Base-by-base conservation (phyloP, 345 rosid species). In the Combretum micranthum region DNA sequence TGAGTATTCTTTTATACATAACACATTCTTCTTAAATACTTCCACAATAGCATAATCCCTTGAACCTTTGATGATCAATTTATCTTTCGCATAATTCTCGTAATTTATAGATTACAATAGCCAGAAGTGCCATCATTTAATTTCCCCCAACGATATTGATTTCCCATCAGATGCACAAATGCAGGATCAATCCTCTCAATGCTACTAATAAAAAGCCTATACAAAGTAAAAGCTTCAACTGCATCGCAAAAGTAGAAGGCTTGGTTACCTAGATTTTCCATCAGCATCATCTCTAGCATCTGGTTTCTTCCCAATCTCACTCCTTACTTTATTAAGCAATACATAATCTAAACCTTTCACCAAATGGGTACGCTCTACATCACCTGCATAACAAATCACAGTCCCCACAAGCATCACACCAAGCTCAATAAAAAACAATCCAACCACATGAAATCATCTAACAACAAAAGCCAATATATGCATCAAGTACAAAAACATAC, bases 291-390 rank as follows among this genome's bases (percentile, higher is more conserved):
- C 96, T 43, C 57, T 86, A 60, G 76, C 76, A 53, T 85, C 98
- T 7, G 93, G 87, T 60, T 88, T 92, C 86, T 81, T 88, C 44
- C 62, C 96, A 63, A 92, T 92, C 80, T 92, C 98, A 66, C 97
- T 92, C 62, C 97, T 75, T 19, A 92, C 87, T 71, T 92, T 92
- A 62, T 86, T 84, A 55, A 92, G 81, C 61, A 92, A 69, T 16
- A 96, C 98, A 77, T 81, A 88, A 79, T 92, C 98, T 75, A 92
- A 75, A 20, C 97, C 97, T 73, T 92, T 92, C 69, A 92, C 98
- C 81, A 92, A 82, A 82, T 92, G 98, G 1, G 97, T 92, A 51
- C 88, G 98, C 63, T 92, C 97, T 65, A 92, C 94, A 69, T 92
- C 98, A 66, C 97, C 97, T 90, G 59, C 42, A 49, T 50, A 57